Percentiles rank a stretch among this genome's conserved stretches.
Evolutionary conservation across 345 rosid species (phyloP).

Genomic region (Moringa oleifera): DNA sequence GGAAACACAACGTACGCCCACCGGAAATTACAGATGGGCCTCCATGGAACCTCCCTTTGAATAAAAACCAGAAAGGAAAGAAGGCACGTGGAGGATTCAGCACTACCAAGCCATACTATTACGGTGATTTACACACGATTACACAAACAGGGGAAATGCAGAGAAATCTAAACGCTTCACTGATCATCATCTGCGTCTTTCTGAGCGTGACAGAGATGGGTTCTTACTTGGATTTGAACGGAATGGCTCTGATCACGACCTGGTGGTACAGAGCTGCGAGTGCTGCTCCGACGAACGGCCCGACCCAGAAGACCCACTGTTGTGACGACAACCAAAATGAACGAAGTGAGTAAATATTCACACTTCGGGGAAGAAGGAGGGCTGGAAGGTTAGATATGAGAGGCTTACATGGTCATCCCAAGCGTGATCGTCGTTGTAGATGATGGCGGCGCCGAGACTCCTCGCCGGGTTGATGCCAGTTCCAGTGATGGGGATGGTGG

Average conservation of each 20-base stretch:
- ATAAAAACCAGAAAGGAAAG: neutral
- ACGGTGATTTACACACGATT: neutral
- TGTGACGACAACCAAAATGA: neutral
- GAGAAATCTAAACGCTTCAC: no score
- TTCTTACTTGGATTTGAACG: slow-evolving; percentile 44
- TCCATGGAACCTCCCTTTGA: neutral
- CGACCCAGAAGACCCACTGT: slow-evolving; percentile 84
- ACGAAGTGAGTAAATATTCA: neutral
- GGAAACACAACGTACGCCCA: no score
- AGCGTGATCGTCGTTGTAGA: slow-evolving; percentile 41
- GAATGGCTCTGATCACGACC: slow-evolving; percentile 74
- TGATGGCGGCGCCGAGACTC: slow-evolving; percentile 69
- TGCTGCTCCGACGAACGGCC: slow-evolving; percentile 68
- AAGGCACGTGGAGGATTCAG: no score
- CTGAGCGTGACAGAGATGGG: no score
- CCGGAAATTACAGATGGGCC: no score
- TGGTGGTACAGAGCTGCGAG: slow-evolving; percentile 73
- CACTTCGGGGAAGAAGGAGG: no score
- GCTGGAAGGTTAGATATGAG: neutral
- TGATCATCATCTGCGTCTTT: no score
- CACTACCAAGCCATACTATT: no score
- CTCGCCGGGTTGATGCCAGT: slow-evolving; percentile 71
- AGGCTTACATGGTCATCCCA: slow-evolving; percentile 65
- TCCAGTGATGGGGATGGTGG: slow-evolving; percentile 63
- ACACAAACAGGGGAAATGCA: slow-evolving; percentile 7